Conservation (phyloP, 2,329 filamentous ascomycete genomes). For the Davidsoniella eucalypti region DNA sequence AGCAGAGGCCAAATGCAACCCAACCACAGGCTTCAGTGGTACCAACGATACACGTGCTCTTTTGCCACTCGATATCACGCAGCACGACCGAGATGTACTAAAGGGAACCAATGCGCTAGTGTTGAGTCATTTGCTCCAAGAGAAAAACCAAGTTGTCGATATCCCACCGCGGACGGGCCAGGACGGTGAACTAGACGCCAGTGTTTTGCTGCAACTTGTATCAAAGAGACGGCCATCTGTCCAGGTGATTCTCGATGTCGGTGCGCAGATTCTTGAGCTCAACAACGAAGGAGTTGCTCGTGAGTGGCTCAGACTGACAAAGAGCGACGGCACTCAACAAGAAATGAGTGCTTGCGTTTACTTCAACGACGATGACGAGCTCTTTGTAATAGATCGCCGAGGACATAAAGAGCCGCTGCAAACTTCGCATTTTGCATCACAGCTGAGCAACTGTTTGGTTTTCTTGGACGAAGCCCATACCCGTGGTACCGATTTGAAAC, state of each 20-base stretch:
- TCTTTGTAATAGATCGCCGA: slow-evolving; percentile 34
- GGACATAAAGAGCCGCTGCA: slow-evolving; percentile 32
- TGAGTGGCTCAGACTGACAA: slow-evolving; percentile 31
- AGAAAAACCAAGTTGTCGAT: slow-evolving; percentile 29
- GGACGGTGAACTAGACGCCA: slow-evolving; percentile 19
- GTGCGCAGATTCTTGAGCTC: slow-evolving; percentile 51
- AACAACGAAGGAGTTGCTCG: slow-evolving; percentile 37
- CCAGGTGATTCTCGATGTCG: slow-evolving; percentile 52
- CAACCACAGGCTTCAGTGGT: slow-evolving; percentile 51
- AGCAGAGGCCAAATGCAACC: slow-evolving; percentile 26
- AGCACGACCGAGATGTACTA: slow-evolving; percentile 37
- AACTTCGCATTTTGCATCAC: slow-evolving; percentile 39
- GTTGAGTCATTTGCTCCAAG: slow-evolving; percentile 37
- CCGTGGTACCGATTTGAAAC: slow-evolving; percentile 48
- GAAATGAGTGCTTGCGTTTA: slow-evolving; percentile 16
- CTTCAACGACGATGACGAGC: slow-evolving; percentile 18
- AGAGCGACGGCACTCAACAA: slow-evolving; percentile 17
- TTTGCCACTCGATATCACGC: slow-evolving; percentile 38
- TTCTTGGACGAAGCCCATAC: slow-evolving; percentile 59
- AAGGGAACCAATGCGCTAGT: slow-evolving; percentile 53
- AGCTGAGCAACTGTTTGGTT: slow-evolving; percentile 43
- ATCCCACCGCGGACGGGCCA: slow-evolving; percentile 15
- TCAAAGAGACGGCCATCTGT: slow-evolving; percentile 22
- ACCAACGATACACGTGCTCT: slow-evolving; percentile 47
- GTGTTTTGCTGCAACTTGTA: slow-evolving; percentile 30